A percentile compares a stretch with the other conserved stretches of the same genome.
Conservation (phyloP, 306 rosid species). For the Albizia julibrissin region DNA sequence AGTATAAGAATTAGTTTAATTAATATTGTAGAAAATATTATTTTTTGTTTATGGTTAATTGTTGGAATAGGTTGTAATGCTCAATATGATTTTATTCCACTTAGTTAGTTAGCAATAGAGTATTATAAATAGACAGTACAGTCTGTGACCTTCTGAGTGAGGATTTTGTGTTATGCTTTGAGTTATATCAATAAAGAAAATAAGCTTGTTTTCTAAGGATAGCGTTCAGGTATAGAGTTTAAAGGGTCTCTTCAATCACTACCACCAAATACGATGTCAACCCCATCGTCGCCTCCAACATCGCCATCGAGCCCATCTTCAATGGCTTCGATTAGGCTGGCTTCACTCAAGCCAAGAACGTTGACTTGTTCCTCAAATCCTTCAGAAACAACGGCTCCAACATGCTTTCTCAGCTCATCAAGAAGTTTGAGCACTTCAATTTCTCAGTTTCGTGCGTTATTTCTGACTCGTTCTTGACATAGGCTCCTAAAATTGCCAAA, state of each 20-base stretch:
- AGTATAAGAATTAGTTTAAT: too few relatives aligned
- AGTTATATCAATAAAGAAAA: too few relatives aligned
- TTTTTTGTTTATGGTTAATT: too few relatives aligned
- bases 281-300: conserved; percentile 39
- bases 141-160: too few relatives aligned
- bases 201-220: too few relatives aligned
- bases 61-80: too few relatives aligned
- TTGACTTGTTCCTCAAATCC: conserved; percentile 30
- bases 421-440: not conserved
- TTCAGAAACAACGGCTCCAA: conserved; percentile 43
- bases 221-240: too few relatives aligned
- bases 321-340: conserved; percentile 65
- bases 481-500: conserved; percentile 60
- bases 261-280: conserved; percentile 47
- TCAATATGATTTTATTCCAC: fast-evolving
- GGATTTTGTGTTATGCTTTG: too few relatives aligned
- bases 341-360: conserved; percentile 48
- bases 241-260: conserved; percentile 34
- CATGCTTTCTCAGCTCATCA: conserved; percentile 36
- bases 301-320: conserved; percentile 54
- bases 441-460: conserved; percentile 45
- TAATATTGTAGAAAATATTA: too few relatives aligned
- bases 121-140: too few relatives aligned
- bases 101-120: too few relatives aligned
- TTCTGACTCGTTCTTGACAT: conserved; percentile 45